phyloP scores from a whole-genome alignment of 2,329 filamentous ascomycete genomes.

The Colletotrichum sp. region DNA sequence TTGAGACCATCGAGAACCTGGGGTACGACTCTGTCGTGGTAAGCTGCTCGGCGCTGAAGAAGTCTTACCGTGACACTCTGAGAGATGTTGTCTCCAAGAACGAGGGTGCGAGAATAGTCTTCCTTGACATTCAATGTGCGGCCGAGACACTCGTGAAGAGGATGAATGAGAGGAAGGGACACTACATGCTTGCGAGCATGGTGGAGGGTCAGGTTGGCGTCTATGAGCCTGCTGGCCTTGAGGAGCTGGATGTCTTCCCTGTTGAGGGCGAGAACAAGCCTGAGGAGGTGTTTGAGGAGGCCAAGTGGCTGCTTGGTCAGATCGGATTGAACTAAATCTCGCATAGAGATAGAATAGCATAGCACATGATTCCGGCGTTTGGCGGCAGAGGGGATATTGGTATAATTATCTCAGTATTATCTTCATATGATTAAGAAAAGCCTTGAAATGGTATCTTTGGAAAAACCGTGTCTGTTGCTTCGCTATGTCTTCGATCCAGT shows the following conservation, averaged over 20 bases:
- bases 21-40: conserved; percentile 33
- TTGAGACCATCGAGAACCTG: conserved; percentile 30
- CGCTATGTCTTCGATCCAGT: background rate
- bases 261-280: conserved; percentile 23
- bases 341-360: background rate
- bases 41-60: conserved; percentile 44
- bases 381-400: background rate
- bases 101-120: conserved; percentile 27
- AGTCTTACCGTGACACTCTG: conserved; percentile 36
- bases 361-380: background rate
- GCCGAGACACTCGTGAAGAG: conserved; percentile 32
- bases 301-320: conserved; percentile 23
- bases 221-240: conserved; percentile 29
- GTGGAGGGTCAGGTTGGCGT: conserved; percentile 36
- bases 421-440: background rate
- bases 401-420: background rate
- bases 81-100: conserved; percentile 22
- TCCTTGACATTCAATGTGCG: conserved; percentile 40
- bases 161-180: conserved; percentile 29
- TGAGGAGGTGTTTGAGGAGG: conserved; percentile 22
- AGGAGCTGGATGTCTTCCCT: conserved; percentile 40
- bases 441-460: background rate
- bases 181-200: conserved; percentile 42
- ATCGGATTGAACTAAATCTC: background rate
- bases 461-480: background rate